Conservation (phyloP, 129 eudicot species). For the Ambrosia trifida region DNA sequence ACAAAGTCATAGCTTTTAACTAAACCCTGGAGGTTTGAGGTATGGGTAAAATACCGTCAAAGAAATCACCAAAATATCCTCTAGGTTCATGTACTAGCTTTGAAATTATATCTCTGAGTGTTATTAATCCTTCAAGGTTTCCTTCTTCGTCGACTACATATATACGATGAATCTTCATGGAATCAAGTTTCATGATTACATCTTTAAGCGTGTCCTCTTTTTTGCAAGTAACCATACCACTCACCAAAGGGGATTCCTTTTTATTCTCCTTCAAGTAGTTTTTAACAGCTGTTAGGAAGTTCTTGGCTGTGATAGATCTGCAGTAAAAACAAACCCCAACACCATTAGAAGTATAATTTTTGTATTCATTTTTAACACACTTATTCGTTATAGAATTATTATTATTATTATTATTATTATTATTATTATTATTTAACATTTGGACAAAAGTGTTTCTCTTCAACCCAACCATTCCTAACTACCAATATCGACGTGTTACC, state of each 20-base stretch:
- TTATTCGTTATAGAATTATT: background rate
- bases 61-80: constrained; percentile 94
- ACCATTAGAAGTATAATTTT: background rate
- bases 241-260: constrained; percentile 44
- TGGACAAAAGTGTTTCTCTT: background rate
- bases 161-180: constrained; percentile 73
- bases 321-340: constrained; percentile 19
- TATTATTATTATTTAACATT: no score
- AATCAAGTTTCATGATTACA: constrained; percentile 75
- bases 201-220: constrained; percentile 64
- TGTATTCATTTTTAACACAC: background rate
- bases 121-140: constrained; percentile 73
- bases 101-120: constrained; percentile 92
- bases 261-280: constrained; percentile 51
- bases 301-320: constrained; percentile 92
- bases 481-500: background rate
- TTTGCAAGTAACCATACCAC: constrained; percentile 77
- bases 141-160: constrained; percentile 75
- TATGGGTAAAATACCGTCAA: constrained; percentile 81
- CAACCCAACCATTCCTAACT: background rate
- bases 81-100: constrained; percentile 93
- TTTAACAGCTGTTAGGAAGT: constrained; percentile 78
- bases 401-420: no score
- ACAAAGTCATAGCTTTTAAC: constrained; percentile 4
- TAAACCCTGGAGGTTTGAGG: constrained; percentile 83